These are phyloP conservation scores for Tuber calosporum DNA, from an alignment of 495 filamentous ascomycete species.

Conservation along the genomic window DNA sequence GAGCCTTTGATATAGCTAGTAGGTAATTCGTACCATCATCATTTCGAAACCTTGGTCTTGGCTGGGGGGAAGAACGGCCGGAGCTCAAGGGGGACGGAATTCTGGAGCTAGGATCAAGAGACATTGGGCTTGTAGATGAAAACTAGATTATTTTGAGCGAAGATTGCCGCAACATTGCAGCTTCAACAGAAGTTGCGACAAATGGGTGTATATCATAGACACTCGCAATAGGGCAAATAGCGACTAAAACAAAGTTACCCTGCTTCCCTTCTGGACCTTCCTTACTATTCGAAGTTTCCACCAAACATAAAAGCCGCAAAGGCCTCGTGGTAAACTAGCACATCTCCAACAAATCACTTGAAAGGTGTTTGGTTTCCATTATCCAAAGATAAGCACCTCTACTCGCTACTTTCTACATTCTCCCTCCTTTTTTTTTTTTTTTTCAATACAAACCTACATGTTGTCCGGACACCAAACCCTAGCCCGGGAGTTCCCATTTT, in stretches of 20 bases:
- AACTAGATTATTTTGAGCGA: background rate
- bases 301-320: background rate
- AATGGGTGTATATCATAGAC: background rate
- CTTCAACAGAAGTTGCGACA: background rate
- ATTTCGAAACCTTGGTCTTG: conserved; percentile 47
- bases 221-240: background rate
- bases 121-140: conserved; percentile 49
- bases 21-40: conserved; percentile 48
- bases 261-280: background rate
- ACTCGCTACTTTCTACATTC: background rate
- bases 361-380: background rate
- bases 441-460: background rate
- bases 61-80: conserved; percentile 62
- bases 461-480: background rate
- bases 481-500: background rate
- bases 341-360: background rate
- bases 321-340: background rate
- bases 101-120: conserved; percentile 61
- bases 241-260: background rate
- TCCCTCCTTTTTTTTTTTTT: background rate
- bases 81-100: conserved; percentile 70
- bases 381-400: background rate
- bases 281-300: background rate
- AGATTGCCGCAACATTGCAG: background rate
- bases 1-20: conserved; percentile 2